Evolutionary conservation across 306 rosid species (phyloP).

Genomic region (Prunus mongolica): DNA sequence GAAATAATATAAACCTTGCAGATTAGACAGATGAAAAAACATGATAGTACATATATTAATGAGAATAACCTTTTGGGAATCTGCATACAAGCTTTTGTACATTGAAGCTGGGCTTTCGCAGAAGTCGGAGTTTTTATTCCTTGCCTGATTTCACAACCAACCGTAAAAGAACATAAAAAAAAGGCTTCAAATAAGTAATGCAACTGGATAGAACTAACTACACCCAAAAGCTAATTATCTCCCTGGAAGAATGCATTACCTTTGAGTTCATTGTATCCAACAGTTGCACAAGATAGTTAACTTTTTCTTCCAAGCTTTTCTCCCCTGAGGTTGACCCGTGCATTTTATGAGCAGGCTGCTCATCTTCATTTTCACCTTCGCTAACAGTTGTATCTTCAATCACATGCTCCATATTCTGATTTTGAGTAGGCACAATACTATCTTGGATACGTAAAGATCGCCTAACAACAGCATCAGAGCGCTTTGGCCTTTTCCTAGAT

Average conservation of each 20-base stretch:
- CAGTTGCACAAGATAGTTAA: constrained; percentile 32
- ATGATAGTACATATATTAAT: neutral
- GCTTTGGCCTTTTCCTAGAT: constrained; percentile 20
- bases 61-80: constrained; percentile 47
- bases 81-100: constrained; percentile 44
- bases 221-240: neutral
- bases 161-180: constrained; percentile 2
- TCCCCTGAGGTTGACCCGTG: constrained; percentile 18
- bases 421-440: neutral
- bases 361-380: constrained; percentile 33
- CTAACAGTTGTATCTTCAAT: constrained; percentile 28
- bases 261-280: constrained; percentile 36
- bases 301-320: constrained; percentile 38
- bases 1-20: neutral
- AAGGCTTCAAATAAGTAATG: neutral
- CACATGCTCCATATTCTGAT: constrained; percentile 11
- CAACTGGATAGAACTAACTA: neutral
- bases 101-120: constrained; percentile 22
- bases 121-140: constrained; percentile 10
- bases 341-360: constrained; percentile 17
- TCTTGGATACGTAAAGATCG: constrained; percentile 57
- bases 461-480: constrained; percentile 20
- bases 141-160: constrained; percentile 27
- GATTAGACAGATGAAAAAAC: neutral
- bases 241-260: constrained; percentile 23